Evolutionary conservation across 169 alveolate genomes (phyloP).

Genomic region (Cryptosporidium tyzzeri): DNA sequence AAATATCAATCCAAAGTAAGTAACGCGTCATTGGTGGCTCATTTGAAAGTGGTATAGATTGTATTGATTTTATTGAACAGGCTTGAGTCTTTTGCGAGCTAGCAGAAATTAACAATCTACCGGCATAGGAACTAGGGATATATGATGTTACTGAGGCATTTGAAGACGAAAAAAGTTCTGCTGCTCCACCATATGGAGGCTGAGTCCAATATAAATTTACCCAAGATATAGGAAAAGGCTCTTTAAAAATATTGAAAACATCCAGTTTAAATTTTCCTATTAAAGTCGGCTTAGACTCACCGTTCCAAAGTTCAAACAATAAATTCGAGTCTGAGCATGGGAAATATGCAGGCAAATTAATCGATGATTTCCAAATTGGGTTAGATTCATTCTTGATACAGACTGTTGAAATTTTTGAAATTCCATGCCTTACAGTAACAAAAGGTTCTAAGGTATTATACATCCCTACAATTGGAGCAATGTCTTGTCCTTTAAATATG

Average conservation of each 20-base stretch:
- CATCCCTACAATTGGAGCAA: conserved; percentile 77
- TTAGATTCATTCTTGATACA: conserved; percentile 84
- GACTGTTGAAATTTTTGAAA: conserved; percentile 83
- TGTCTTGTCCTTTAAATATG: conserved; percentile 83
- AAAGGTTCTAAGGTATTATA: conserved; percentile 82
- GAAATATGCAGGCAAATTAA: conserved; percentile 82
- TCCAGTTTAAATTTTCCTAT: conserved; percentile 81
- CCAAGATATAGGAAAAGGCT: conserved; percentile 83
- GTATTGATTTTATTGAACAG: conserved; percentile 41
- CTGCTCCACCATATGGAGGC: conserved; percentile 80
- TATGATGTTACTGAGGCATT: conserved; percentile 59
- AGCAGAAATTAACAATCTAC: conserved; percentile 62
- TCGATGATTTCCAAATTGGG: conserved; percentile 87
- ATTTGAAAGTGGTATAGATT: conserved; percentile 61
- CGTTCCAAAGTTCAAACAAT: conserved; percentile 82
- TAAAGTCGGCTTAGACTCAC: conserved; percentile 81
- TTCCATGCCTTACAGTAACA: conserved; percentile 86
- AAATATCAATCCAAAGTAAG: conserved; percentile 81
- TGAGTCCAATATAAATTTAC: conserved; percentile 85
- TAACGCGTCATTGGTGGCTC: conserved; percentile 82
- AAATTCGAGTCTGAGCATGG: conserved; percentile 83
- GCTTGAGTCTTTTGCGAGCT: conserved; percentile 62
- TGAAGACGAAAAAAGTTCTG: conserved; percentile 60
- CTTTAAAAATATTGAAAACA: conserved; percentile 81
- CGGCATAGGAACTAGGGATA: conserved; percentile 70